Conservation (phyloP, 192 early-diverging fungal species). For the Coemansia sp. region DNA sequence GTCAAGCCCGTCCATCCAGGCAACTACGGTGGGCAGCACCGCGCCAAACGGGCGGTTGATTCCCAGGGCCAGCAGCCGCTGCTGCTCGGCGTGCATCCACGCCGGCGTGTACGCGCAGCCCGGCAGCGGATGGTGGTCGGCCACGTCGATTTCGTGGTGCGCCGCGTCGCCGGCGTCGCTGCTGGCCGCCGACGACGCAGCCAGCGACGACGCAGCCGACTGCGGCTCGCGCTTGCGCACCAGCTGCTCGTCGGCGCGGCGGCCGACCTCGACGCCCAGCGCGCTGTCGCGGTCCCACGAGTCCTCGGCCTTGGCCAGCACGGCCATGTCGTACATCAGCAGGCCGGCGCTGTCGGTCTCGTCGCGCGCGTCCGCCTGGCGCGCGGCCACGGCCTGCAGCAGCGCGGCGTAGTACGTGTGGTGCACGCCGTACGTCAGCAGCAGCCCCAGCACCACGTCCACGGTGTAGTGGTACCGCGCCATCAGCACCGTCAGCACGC, state of each 20-base stretch:
- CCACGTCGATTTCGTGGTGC: slow-evolving; percentile 16
- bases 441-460: slow-evolving; percentile 56
- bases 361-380: background rate
- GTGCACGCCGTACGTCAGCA: slow-evolving; percentile 57
- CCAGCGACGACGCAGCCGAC: background rate
- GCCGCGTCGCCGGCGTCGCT: background rate
- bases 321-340: slow-evolving; percentile 19
- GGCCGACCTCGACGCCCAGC: slow-evolving; percentile 18
- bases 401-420: slow-evolving; percentile 56
- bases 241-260: background rate
- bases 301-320: slow-evolving; percentile 9
- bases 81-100: background rate
- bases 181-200: background rate
- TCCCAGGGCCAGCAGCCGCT: slow-evolving; percentile 14
- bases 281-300: slow-evolving; percentile 39
- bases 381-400: slow-evolving; percentile 4
- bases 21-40: slow-evolving; percentile 15
- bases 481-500: slow-evolving; percentile 52
- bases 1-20: slow-evolving; percentile 51
- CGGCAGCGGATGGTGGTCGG: slow-evolving; percentile 6
- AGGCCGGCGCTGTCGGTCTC: too few species aligned
- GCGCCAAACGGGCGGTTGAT: slow-evolving; percentile 32
- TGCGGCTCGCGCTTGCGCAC: slow-evolving; percentile 1
- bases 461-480: slow-evolving; percentile 60
- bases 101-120: background rate